Evolutionary conservation across 768 basidiomycete species (phyloP), one percentile per base, ranked within the genome.

Genomic region (Boletus rubroflammeus): DNA sequence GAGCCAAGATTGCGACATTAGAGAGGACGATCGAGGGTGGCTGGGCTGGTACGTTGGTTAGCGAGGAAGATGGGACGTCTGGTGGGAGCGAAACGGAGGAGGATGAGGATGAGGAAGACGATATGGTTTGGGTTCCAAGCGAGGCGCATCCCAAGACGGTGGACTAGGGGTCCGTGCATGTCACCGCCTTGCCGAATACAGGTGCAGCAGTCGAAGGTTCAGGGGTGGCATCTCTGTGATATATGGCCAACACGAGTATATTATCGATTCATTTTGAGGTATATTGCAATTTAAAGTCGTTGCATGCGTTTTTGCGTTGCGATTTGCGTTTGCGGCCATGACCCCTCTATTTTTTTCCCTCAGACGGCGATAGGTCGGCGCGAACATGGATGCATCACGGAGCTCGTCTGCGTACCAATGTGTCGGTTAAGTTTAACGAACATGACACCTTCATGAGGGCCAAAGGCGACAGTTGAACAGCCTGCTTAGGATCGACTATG

Each of bases 11-110:
- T 62, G 76, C 76, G 25, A 68, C 75, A 26, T 76, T 81, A 43
- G 72, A 73, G 43, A 59, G 68, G 53, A 73, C 74, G 53, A 73
- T 76, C 2, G 72, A 78, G 54, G 85, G 76, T n/a, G 85, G 84
- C 34, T 94, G 92, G 92, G 88, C 82, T 34, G 58, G 46, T 3
- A 82, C 77, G 32, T 69, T 81, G 61, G 81, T 79, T 56, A 87
- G 85, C 60, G 87, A 88, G 55, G 66, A 72, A 58, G 72, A 67
- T 15, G 64, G 47, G 23, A 62, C 67, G 23, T 51, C 63, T 41
- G 52, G 21, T 1, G 61, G 51, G 25, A 67, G 65, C 40, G 70
- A 71, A 43, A 61, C 6, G 2, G 58, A 50, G 4, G 63, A 56
- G 32, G 60, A 53, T 11, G 64, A 67, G 34, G 61, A 60, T 28